phyloP scores from a whole-genome alignment of 208 protist species.

The Leishmania arabica region DNA sequence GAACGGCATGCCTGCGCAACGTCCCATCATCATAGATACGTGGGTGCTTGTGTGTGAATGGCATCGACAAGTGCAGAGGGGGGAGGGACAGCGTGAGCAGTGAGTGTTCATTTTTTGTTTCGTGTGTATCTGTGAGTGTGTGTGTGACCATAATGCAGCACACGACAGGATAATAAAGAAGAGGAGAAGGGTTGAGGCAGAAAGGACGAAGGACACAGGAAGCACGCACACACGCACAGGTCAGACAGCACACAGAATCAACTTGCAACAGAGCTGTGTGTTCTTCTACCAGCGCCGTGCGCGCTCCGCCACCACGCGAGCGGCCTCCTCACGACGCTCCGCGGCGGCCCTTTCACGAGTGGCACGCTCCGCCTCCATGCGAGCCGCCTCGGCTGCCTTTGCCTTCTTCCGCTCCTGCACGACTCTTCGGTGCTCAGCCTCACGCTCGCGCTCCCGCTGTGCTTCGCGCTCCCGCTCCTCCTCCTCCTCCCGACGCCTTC shows the following conservation, averaged over 20 bases:
- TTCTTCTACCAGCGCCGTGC: conserved; percentile 12
- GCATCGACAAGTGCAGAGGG: not conserved
- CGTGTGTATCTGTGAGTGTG: not conserved
- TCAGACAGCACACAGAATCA: not conserved
- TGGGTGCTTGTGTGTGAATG: not conserved
- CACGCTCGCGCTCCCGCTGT: conserved; percentile 56
- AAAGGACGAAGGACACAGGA: not conserved
- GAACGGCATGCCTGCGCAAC: not conserved
- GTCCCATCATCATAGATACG: not conserved
- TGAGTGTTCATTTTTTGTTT: not conserved
- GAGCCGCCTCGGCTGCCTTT: conserved; percentile 35
- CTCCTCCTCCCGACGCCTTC: conserved; percentile 49
- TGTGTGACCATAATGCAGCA: not conserved
- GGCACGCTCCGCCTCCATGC: conserved; percentile 34
- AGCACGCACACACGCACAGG: not conserved
- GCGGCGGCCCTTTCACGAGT: conserved; percentile 34
- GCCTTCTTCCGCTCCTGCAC: conserved; percentile 63
- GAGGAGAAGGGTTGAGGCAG: not conserved
- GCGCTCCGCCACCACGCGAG: conserved; percentile 42
- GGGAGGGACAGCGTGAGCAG: not conserved
- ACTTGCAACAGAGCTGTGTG: not conserved
- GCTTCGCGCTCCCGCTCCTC: conserved; percentile 54
- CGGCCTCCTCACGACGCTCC: conserved; percentile 46
- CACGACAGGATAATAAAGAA: not conserved
- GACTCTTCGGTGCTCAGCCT: conserved; percentile 42